phyloP scores from a whole-genome alignment of 345 rosid genomes.

The Arabidopsis thaliana region DNA sequence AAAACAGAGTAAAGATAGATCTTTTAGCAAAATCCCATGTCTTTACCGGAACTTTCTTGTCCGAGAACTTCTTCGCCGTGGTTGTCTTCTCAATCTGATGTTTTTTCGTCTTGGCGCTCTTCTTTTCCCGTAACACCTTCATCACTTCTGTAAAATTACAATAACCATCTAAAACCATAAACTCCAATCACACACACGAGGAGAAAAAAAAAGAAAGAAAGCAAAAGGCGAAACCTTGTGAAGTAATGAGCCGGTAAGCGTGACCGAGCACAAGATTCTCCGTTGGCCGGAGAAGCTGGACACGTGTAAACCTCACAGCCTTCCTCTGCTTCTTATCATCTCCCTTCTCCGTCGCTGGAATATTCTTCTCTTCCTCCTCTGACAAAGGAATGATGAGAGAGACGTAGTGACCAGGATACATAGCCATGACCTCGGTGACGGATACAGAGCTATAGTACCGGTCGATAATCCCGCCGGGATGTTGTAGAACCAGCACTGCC shows the following conservation, averaged over 20 bases:
- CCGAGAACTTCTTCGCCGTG: conserved; percentile 41
- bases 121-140: conserved; percentile 82
- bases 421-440: conserved; percentile 74
- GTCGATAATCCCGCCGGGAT: conserved; percentile 78
- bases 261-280: conserved; percentile 88
- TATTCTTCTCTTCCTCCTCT: conserved; percentile 42
- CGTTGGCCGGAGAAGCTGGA: conserved; percentile 82
- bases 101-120: conserved; percentile 65
- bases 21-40: conserved; percentile 19
- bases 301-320: conserved; percentile 63
- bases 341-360: conserved; percentile 13
- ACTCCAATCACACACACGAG: neutral
- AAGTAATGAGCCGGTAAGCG: conserved; percentile 87
- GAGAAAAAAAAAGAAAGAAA: neutral
- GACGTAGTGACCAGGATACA: conserved; percentile 91
- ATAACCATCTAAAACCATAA: neutral
- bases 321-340: conserved; percentile 39
- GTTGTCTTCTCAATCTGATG: conserved; percentile 52
- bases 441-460: conserved; percentile 66
- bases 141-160: conserved; percentile 61
- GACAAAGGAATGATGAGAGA: conserved; percentile 84
- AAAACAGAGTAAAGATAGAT: conserved; percentile 10
- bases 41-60: conserved; percentile 46
- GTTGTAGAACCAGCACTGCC: conserved; percentile 83
- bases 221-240: conserved; percentile 61